phyloP scores from a whole-genome alignment of 306 rosid genomes.

The Fragaria vesca region DNA sequence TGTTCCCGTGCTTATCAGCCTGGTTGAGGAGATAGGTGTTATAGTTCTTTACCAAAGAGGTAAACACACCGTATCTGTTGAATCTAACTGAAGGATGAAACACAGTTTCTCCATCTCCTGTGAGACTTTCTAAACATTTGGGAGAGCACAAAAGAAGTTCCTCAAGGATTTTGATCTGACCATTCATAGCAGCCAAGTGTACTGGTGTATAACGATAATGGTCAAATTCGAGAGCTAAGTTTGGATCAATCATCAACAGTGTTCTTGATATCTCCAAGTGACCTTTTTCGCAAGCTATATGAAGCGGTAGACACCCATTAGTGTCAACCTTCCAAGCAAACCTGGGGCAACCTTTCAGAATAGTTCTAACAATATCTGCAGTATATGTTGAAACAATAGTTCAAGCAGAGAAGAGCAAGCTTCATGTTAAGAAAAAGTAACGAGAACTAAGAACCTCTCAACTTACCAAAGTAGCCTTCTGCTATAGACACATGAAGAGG shows the following conservation, averaged over 20 bases:
- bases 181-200: slow-evolving; percentile 58
- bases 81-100: slow-evolving; percentile 65
- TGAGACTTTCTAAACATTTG: slow-evolving; percentile 37
- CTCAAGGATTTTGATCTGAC: slow-evolving; percentile 43
- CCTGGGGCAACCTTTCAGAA: slow-evolving; percentile 40
- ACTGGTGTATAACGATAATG: slow-evolving; percentile 54
- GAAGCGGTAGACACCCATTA: slow-evolving; percentile 53
- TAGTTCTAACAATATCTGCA: slow-evolving; percentile 57
- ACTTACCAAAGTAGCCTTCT: slow-evolving; percentile 53
- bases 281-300: slow-evolving; percentile 46
- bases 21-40: slow-evolving; percentile 38
- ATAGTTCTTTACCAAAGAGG: slow-evolving; percentile 33
- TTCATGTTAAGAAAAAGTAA: neutral
- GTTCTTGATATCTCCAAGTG: slow-evolving; percentile 45
- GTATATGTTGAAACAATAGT: neutral
- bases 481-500: slow-evolving; percentile 57
- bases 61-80: slow-evolving; percentile 51
- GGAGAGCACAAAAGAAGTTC: slow-evolving; percentile 39
- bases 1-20: slow-evolving; percentile 49
- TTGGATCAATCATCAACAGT: slow-evolving; percentile 43
- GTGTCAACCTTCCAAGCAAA: slow-evolving; percentile 36
- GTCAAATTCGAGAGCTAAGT: slow-evolving; percentile 46
- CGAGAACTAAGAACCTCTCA: neutral
- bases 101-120: slow-evolving; percentile 62
- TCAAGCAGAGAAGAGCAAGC: neutral